Evolutionary conservation across 352 stramenopile genomes (phyloP).

Genomic region (Phytophthora aleatoria): DNA sequence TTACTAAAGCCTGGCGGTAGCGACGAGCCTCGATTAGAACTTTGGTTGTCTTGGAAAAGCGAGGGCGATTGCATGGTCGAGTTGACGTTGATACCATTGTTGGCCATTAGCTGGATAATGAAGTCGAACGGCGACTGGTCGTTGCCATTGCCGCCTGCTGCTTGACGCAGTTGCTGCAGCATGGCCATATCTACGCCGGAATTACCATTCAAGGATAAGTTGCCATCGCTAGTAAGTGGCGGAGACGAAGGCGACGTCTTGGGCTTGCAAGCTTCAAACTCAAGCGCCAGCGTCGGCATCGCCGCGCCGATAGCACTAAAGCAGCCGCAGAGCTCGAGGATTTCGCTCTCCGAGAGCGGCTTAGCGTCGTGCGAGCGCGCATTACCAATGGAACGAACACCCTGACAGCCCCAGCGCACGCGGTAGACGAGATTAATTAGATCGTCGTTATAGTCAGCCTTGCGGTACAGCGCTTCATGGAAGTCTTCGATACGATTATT

Average conservation of each 20-base stretch:
- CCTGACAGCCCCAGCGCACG: slow-evolving; percentile 34
- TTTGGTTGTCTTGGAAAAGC: slow-evolving; percentile 22
- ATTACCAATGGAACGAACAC: slow-evolving; percentile 36
- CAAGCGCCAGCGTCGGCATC: slow-evolving; percentile 30
- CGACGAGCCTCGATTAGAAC: slow-evolving; percentile 18
- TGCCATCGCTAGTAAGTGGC: slow-evolving; percentile 13
- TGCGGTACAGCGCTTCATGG: slow-evolving; percentile 28
- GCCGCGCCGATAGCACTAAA: slow-evolving; percentile 38
- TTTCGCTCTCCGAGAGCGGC: slow-evolving; percentile 33
- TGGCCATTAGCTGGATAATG: slow-evolving; percentile 37
- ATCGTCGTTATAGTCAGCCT: slow-evolving; percentile 27
- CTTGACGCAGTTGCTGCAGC: slow-evolving; percentile 31
- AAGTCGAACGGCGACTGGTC: slow-evolving; percentile 36
- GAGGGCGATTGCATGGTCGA: slow-evolving; percentile 10
- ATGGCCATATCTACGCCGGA: slow-evolving; percentile 23
- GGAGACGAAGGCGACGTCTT: slow-evolving; percentile 4
- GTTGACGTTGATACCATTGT: slow-evolving; percentile 34
- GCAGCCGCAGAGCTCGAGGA: slow-evolving; percentile 35
- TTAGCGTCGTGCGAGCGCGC: slow-evolving; percentile 28
- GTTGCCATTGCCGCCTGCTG: slow-evolving; percentile 4
- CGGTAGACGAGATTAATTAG: slow-evolving; percentile 40
- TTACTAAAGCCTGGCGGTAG: slow-evolving; percentile 28
- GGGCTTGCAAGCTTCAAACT: slow-evolving; percentile 32
- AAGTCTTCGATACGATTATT: slow-evolving; percentile 43
- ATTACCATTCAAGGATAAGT: slow-evolving; percentile 27